phyloP scores from a whole-genome alignment of 2,329 filamentous ascomycete species.

The Lasiodiplodia sp. region DNA sequence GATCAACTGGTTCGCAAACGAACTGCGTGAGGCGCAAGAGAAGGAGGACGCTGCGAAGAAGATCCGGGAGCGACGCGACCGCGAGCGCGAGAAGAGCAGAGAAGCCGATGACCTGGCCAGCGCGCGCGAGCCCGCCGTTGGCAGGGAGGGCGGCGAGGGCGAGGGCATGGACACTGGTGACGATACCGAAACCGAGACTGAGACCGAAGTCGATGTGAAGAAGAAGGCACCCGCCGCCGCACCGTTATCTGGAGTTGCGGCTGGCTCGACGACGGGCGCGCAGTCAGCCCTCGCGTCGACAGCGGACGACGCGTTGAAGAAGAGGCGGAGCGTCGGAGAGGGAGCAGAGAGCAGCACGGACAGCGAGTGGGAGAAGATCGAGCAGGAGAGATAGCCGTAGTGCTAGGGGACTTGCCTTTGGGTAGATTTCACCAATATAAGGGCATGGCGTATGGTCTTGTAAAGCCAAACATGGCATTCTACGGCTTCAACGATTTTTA shows the following conservation, averaged over 20 bases:
- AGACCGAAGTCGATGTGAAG: conserved; percentile 40
- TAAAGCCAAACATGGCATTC: neutral
- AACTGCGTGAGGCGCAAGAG: conserved; percentile 58
- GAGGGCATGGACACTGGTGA: conserved; percentile 54
- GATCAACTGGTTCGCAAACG: conserved; percentile 95
- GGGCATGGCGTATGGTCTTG: conserved; percentile 12
- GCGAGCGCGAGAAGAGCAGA: conserved; percentile 49
- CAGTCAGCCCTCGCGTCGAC: conserved; percentile 40
- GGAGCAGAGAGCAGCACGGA: conserved; percentile 77
- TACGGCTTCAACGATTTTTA: neutral
- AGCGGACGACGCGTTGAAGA: conserved; percentile 50
- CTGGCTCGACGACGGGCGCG: conserved; percentile 40
- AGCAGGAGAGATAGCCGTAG: conserved; percentile 51
- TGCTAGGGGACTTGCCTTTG: conserved; percentile 1
- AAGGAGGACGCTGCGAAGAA: conserved; percentile 59
- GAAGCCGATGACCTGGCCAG: conserved; percentile 41
- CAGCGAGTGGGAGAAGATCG: conserved; percentile 97
- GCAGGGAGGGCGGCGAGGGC: conserved; percentile 44
- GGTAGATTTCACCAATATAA: conserved; percentile 6
- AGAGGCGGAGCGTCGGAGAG: conserved; percentile 54
- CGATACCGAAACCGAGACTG: conserved; percentile 54
- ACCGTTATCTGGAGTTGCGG: conserved; percentile 28
- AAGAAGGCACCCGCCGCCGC: neutral
- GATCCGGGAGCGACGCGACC: conserved; percentile 50
- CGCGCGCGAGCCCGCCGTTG: conserved; percentile 32